phyloP scores from a whole-genome alignment of 352 stramenopile species.

The Peronospora belbahrii region DNA sequence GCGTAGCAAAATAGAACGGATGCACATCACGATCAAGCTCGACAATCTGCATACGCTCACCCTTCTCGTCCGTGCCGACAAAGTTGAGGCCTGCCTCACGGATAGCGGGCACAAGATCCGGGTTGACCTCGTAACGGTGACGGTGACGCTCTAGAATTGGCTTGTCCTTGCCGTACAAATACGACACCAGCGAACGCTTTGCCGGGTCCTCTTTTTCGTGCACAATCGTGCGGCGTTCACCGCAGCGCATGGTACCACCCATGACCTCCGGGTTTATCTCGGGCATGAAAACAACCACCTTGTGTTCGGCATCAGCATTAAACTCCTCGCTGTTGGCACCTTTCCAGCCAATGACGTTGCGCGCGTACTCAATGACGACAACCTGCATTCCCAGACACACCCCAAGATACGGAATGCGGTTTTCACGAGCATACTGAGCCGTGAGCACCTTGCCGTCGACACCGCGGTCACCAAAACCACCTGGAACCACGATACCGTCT shows the following conservation, averaged over 20 bases:
- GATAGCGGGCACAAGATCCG: constrained; percentile 88
- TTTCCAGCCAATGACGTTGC: constrained; percentile 89
- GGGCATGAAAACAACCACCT: constrained; percentile 99
- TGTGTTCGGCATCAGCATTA: constrained; percentile 73
- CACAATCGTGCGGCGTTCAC: constrained; percentile 92
- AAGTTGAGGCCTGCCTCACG: constrained; percentile 93
- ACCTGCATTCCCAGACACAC: constrained; percentile 97
- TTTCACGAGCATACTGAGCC: constrained; percentile 92
- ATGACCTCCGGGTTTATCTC: constrained; percentile 97
- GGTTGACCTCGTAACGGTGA: constrained; percentile 99
- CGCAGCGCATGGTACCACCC: constrained; percentile 99
- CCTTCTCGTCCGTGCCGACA: constrained; percentile 95
- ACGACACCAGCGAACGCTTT: constrained; percentile 84
- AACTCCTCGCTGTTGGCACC: constrained; percentile 96
- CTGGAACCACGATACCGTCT: constrained; percentile 95
- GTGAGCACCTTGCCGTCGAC: constrained; percentile 97
- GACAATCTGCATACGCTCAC: constrained; percentile 97
- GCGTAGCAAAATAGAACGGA: constrained; percentile 98
- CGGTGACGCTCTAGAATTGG: constrained; percentile 95
- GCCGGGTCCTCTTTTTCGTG: constrained; percentile 70
- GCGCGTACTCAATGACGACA: constrained; percentile 95
- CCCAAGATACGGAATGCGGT: constrained; percentile 94
- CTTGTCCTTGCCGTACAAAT: constrained; percentile 85
- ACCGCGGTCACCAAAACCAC: constrained; percentile 97
- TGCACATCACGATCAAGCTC: constrained; percentile 93